phyloP scores from a whole-genome alignment of 2,329 filamentous ascomycete species.

The Ascochyta pisi region DNA sequence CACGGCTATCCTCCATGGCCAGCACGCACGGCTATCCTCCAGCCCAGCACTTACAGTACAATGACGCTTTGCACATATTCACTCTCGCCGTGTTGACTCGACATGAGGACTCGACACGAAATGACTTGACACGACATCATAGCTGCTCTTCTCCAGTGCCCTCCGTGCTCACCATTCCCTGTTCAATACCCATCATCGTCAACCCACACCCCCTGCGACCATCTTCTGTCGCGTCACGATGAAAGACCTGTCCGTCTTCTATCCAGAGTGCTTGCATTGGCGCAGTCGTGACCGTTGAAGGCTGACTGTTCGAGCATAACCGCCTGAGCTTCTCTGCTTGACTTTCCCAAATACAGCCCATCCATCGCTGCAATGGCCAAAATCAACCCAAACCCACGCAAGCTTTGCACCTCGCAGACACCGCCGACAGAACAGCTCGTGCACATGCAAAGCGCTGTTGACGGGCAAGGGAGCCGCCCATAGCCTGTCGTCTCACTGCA shows the following conservation, averaged over 20 bases:
- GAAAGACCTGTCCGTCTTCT: not conserved
- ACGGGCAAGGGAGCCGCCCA: conserved; percentile 1
- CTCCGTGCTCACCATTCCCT: too few species aligned
- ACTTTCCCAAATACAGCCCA: not conserved
- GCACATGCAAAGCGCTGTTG: conserved; percentile 4
- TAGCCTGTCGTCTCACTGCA: conserved; percentile 11
- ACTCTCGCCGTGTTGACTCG: not conserved
- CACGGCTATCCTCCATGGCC: too few species aligned
- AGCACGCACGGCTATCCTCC: not conserved
- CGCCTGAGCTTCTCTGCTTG: not conserved
- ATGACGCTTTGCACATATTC: not conserved
- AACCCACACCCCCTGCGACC: not conserved
- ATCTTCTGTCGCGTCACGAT: too few species aligned
- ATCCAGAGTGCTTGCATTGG: not conserved
- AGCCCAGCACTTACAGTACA: too few species aligned
- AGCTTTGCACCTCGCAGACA: not conserved
- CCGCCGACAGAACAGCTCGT: conserved; percentile 8
- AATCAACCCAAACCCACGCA: not conserved
- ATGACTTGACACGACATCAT: not conserved
- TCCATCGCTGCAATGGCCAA: not conserved
- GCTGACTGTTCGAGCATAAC: not conserved
- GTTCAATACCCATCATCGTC: not conserved
- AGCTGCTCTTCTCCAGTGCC: not conserved
- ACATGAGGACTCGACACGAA: not conserved
- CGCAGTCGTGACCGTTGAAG: not conserved